Evolutionary conservation across 2,329 filamentous ascomycete species (phyloP), one percentile per base, ranked within the genome.

Genomic region (Aspergillus sp.): DNA sequence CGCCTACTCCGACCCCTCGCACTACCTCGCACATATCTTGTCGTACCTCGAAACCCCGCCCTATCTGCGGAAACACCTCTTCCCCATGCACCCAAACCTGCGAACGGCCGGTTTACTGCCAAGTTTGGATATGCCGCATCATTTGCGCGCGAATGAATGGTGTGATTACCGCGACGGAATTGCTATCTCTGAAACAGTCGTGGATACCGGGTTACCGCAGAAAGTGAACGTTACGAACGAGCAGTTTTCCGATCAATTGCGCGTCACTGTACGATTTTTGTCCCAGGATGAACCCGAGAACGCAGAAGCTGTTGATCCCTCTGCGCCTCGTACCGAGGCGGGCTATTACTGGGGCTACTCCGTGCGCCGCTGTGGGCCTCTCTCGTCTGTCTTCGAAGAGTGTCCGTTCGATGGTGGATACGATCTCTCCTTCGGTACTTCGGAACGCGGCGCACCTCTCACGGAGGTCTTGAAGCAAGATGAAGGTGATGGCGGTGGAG

Each of bases 291-390:
- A 47, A 48, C 45, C 47, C 3, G 47, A 50, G 3, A 56, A 60
- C 2, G 82, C 80, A 1, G 77, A 83, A 46, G 79, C 84, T 13
- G 83, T 91, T 2, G 75, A 83, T 32, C 86, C 88, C 0, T 74
- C 79, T 22, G 71, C 77, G 3, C 89, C 89, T 1, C 79, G 88
- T 49, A 84, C 85, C 45, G 82, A 90, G 53, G 80, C 75, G 1
- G 89, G 89, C 0, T 93, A 89, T 68, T 94, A 90, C 70, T 95
- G 89, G 88, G 89, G 89, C 41, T 95, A 86, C 66, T 77, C 73
- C 7, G 81, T 90, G 3, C 80, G 89, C 22, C 80, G 77, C 52
- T 83, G 83, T 32, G 60, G 68, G 4, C 84, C 80, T 2, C 76
- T 95, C 4, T 86, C 86, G 4, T 73, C 78, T 4, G 81, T 94